Percentiles rank a stretch among this genome's conserved stretches.
Conservation (phyloP, 1,284 basidiomycete species). For the Fomitopsis schrenkii region DNA sequence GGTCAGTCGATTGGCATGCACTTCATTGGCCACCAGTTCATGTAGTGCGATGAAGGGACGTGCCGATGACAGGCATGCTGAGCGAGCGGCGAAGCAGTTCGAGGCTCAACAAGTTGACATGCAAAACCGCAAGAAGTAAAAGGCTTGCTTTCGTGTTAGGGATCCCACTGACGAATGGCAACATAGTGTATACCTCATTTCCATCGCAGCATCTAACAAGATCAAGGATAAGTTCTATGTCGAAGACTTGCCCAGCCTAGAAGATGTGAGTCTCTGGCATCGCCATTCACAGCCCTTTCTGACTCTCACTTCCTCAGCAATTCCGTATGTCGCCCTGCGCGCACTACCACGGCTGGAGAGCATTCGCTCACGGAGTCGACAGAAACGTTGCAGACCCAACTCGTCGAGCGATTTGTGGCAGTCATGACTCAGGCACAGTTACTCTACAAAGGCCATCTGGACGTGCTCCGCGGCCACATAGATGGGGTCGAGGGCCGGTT, state of each 20-base stretch:
- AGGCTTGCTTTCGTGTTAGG: not conserved
- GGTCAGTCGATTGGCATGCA: conserved; percentile 33
- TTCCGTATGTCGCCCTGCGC: conserved; percentile 47
- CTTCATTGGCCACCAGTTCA: not conserved
- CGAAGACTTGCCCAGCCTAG: conserved; percentile 60
- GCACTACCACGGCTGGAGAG: not conserved
- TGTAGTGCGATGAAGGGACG: conserved; percentile 41
- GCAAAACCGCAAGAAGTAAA: conserved; percentile 78
- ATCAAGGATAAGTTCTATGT: conserved; percentile 67
- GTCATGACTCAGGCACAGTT: conserved; percentile 55
- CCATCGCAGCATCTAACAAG: conserved; percentile 63
- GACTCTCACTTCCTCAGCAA: conserved; percentile 37
- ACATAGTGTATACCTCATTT: conserved; percentile 64
- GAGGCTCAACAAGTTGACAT: conserved; percentile 74
- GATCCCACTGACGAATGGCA: not conserved
- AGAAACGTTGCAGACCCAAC: conserved; percentile 64
- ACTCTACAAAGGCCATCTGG: conserved; percentile 55
- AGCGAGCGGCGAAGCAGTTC: conserved; percentile 65
- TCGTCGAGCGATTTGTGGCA: conserved; percentile 50
- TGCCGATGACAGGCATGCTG: conserved; percentile 71
- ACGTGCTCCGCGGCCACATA: conserved; percentile 47
- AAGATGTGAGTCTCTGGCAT: conserved; percentile 54
- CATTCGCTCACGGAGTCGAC: conserved; percentile 8
- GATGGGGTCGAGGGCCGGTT: conserved; percentile 43
- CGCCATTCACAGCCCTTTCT: conserved; percentile 2